A percentile compares a stretch with the other conserved stretches of the same genome.
phyloP scores from a whole-genome alignment of 495 filamentous ascomycete genomes.

The Aspergillus funiculosus region DNA sequence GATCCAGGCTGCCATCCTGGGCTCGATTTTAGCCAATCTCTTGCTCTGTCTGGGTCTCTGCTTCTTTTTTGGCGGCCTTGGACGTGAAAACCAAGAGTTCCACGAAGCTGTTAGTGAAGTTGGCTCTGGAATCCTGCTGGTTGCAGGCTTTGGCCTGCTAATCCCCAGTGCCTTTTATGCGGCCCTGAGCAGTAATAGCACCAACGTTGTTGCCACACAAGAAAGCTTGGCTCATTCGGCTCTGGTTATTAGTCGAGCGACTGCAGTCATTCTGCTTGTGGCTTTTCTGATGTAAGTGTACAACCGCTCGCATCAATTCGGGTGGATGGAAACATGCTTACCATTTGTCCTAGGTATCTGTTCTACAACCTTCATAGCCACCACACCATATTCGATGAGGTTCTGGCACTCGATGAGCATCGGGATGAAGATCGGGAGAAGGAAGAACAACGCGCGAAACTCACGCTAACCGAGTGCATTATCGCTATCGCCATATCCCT shows the following conservation, averaged over 20 bases:
- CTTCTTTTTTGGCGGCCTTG: constrained; percentile 71
- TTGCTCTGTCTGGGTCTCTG: constrained; percentile 69
- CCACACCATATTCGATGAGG: constrained; percentile 68
- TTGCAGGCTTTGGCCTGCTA: constrained; percentile 75
- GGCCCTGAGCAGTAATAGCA: constrained; percentile 44
- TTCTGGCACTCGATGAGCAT: constrained; percentile 65
- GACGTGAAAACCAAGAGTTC: constrained; percentile 60
- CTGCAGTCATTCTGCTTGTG: constrained; percentile 70
- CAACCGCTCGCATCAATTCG: background rate
- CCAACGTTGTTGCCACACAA: constrained; percentile 26
- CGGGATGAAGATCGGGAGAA: constrained; percentile 63
- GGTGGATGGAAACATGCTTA: constrained; percentile 10
- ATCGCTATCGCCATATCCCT: constrained; percentile 63
- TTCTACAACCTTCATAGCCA: constrained; percentile 81
- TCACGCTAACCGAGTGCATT: constrained; percentile 71
- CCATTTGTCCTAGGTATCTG: constrained; percentile 50
- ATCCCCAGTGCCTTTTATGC: constrained; percentile 74
- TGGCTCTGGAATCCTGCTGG: constrained; percentile 71
- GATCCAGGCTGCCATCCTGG: constrained; percentile 77
- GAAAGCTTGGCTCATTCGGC: constrained; percentile 44
- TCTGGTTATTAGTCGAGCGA: constrained; percentile 66
- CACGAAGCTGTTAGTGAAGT: constrained; percentile 75
- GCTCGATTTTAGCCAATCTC: constrained; percentile 74
- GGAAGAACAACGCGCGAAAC: constrained; percentile 59
- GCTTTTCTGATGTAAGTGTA: constrained; percentile 56